Conservation (phyloP, 2,329 filamentous ascomycete species). For the Colletotrichum orbiculare region DNA sequence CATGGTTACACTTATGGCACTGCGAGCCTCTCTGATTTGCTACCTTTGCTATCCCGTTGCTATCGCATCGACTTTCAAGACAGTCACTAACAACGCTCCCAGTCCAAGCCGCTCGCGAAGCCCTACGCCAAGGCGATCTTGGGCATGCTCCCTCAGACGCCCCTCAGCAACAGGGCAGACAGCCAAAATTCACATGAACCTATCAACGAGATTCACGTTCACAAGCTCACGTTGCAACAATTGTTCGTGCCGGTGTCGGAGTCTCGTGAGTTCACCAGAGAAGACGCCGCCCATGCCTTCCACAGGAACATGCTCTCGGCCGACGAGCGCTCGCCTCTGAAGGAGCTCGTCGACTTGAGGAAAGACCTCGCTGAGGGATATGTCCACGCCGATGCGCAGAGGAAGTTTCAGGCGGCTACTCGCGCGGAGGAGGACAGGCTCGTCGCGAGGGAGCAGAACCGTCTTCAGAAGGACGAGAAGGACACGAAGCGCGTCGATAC, state of each 20-base stretch:
- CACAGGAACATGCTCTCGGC: constrained; percentile 68
- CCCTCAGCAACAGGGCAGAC: constrained; percentile 49
- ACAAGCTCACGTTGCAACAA: constrained; percentile 70
- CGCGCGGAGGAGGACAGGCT: constrained; percentile 55
- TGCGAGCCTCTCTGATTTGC: constrained; percentile 78
- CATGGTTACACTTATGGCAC: constrained; percentile 88
- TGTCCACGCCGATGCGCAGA: constrained; percentile 49
- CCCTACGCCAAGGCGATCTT: constrained; percentile 83
- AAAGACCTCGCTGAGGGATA: constrained; percentile 55
- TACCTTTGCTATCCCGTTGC: background rate
- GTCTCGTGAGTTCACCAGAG: constrained; percentile 71
- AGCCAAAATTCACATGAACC: constrained; percentile 60
- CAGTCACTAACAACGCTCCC: constrained; percentile 37
- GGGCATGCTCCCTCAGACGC: constrained; percentile 81
- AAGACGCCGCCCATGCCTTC: constrained; percentile 74
- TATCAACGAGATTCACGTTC: constrained; percentile 74
- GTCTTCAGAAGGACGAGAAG: constrained; percentile 50
- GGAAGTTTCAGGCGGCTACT: constrained; percentile 54
- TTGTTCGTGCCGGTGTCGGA: constrained; percentile 74
- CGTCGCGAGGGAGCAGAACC: constrained; percentile 46
- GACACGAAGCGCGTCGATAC: constrained; percentile 58
- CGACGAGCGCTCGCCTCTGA: constrained; percentile 71
- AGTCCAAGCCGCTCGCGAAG: constrained; percentile 82
- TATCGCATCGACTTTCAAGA: constrained; percentile 7
- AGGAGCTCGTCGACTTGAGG: constrained; percentile 69